Evolutionary conservation across 495 filamentous ascomycete species (phyloP).

Genomic region (Penicillium cosmopolitanum): DNA sequence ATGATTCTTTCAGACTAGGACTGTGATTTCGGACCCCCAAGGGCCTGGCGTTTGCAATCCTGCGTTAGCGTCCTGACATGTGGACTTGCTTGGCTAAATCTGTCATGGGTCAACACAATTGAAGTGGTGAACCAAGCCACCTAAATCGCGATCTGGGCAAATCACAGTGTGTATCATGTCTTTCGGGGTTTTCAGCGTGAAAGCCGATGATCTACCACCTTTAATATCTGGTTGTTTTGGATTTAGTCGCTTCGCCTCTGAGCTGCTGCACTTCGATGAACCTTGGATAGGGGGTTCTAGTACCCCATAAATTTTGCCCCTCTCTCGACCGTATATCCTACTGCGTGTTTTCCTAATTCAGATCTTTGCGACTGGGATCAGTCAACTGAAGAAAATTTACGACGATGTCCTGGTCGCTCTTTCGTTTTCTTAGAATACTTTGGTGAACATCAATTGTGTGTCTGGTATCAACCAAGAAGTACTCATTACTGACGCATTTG

Average conservation of each 20-base stretch:
- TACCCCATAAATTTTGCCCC: neutral
- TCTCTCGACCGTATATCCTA: neutral
- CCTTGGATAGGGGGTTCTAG: neutral
- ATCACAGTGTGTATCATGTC: neutral
- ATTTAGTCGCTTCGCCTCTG: neutral
- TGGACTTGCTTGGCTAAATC: neutral
- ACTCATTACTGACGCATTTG: neutral
- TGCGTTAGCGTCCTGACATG: neutral
- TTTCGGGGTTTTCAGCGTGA: neutral
- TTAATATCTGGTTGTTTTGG: neutral
- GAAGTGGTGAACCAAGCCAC: neutral
- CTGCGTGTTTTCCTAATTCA: neutral
- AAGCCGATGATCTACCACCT: neutral
- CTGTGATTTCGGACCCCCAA: constrained; percentile 5
- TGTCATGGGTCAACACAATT: neutral
- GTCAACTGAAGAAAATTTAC: constrained; percentile 28
- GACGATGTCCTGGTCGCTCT: neutral
- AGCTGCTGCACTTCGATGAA: neutral
- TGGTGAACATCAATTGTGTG: neutral
- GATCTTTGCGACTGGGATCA: constrained; percentile 18
- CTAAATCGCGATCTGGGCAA: neutral
- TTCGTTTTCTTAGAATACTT: neutral
- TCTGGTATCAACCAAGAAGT: neutral
- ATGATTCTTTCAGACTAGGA: neutral
- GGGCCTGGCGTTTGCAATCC: neutral